These are phyloP conservation scores for Candolleomyces efflorescens DNA, from an alignment of 768 basidiomycete genomes.

Conservation along the genomic window DNA sequence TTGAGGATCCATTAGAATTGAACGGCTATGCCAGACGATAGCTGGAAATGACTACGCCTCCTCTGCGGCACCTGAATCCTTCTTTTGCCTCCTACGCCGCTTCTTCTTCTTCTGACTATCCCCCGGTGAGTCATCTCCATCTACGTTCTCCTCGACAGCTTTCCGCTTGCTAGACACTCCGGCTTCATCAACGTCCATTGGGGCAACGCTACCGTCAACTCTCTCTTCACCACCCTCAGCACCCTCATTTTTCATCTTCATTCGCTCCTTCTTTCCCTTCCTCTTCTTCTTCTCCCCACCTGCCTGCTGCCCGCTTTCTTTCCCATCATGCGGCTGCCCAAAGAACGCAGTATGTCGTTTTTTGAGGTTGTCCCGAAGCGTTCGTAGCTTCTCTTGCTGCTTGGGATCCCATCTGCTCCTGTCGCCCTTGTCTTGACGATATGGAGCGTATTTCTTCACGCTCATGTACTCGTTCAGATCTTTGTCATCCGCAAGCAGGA, in stretches of 20 bases:
- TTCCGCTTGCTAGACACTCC: constrained; percentile 12
- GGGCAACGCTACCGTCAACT: constrained; percentile 16
- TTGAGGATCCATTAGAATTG: background rate
- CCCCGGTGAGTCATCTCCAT: constrained; percentile 18
- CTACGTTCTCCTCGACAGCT: constrained; percentile 18
- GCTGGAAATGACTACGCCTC: constrained; percentile 11
- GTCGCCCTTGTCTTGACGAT: constrained; percentile 53
- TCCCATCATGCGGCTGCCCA: constrained; percentile 14
- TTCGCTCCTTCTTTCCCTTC: constrained; percentile 34
- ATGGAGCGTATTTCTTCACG: constrained; percentile 89
- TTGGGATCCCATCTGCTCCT: constrained; percentile 55
- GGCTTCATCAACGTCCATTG: constrained; percentile 13
- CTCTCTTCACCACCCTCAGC: constrained; percentile 14
- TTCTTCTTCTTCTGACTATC: constrained; percentile 13
- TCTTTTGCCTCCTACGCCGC: constrained; percentile 16
- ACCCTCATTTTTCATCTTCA: constrained; percentile 11
- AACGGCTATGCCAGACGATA: background rate
- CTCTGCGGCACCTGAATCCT: constrained; percentile 16
- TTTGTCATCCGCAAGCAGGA: constrained; percentile 85
- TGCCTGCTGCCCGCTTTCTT: constrained; percentile 14
- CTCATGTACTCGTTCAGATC: constrained; percentile 92
- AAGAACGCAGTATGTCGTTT: constrained; percentile 26
- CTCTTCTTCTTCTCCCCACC: constrained; percentile 31
- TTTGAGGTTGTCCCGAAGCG: constrained; percentile 62
- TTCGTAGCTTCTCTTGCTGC: constrained; percentile 61